phyloP scores from a whole-genome alignment of 192 early-diverging fungal genomes.

The Entomortierella chlamydospora region DNA sequence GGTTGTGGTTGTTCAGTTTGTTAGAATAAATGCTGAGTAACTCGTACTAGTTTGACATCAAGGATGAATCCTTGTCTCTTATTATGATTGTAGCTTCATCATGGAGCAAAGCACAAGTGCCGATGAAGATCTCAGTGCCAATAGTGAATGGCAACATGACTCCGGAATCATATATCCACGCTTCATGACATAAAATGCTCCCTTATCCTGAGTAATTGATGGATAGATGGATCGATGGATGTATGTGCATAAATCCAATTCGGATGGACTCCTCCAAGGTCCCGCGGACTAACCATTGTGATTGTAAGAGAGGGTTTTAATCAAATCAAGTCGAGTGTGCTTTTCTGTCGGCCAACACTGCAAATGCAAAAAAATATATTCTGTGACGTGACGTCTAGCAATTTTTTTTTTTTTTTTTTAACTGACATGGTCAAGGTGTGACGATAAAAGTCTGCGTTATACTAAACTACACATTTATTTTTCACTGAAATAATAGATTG shows the following conservation, averaged over 20 bases:
- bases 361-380: too few relatives aligned
- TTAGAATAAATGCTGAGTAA: background rate
- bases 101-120: too few relatives aligned
- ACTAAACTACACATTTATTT: too few relatives aligned
- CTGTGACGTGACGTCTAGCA: background rate
- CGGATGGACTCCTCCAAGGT: background rate
- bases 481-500: too few relatives aligned
- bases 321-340: background rate
- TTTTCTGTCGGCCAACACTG: background rate
- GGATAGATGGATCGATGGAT: constrained; percentile 13
- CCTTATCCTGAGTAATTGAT: background rate
- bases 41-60: background rate
- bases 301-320: constrained; percentile 24
- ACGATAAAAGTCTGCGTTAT: too few relatives aligned
- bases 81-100: background rate
- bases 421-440: background rate
- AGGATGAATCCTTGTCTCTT: background rate
- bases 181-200: too few relatives aligned
- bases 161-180: too few relatives aligned
- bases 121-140: too few relatives aligned
- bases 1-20: too few relatives aligned
- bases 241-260: background rate
- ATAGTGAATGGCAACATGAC: too few relatives aligned
- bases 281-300: constrained; percentile 20
- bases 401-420: constrained; percentile 2